A percentile compares a stretch with the other conserved stretches of the same genome.
phyloP scores from a whole-genome alignment of 768 basidiomycete species.

The Nidularia pulvinata region DNA sequence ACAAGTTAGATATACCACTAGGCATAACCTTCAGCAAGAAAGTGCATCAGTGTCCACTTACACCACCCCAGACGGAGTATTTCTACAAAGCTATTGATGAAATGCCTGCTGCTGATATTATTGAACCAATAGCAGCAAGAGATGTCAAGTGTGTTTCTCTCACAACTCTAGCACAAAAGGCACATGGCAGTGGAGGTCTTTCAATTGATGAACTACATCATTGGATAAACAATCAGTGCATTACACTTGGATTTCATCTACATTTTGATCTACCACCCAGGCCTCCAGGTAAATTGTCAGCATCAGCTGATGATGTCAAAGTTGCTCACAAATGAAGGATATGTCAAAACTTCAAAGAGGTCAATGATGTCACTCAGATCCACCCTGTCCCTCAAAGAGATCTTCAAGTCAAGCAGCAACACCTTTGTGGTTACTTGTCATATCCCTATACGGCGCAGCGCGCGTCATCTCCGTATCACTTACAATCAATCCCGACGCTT shows the following conservation, averaged over 20 bases:
- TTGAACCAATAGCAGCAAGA: constrained; percentile 17
- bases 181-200: constrained; percentile 20
- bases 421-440: constrained; percentile 25
- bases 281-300: neutral
- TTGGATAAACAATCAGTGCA: constrained; percentile 28
- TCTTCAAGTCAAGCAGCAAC: constrained; percentile 30
- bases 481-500: too few relatives aligned
- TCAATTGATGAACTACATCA: constrained; percentile 26
- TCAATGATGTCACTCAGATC: constrained; percentile 23
- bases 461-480: too few relatives aligned
- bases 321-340: constrained; percentile 23
- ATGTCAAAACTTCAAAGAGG: constrained; percentile 27
- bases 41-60: constrained; percentile 20
- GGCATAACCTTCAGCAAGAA: constrained; percentile 21
- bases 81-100: constrained; percentile 25
- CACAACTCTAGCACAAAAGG: constrained; percentile 27
- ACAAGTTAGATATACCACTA: constrained; percentile 28
- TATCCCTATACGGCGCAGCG: too few relatives aligned
- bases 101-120: constrained; percentile 29
- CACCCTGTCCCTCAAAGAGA: constrained; percentile 29
- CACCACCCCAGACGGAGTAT: constrained; percentile 23
- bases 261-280: constrained; percentile 15
- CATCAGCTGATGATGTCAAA: neutral
- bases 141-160: constrained; percentile 29
- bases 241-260: constrained; percentile 13